Evolutionary conservation across 1,284 basidiomycete species (phyloP).

Genomic region (Heterobasidion occidentale): DNA sequence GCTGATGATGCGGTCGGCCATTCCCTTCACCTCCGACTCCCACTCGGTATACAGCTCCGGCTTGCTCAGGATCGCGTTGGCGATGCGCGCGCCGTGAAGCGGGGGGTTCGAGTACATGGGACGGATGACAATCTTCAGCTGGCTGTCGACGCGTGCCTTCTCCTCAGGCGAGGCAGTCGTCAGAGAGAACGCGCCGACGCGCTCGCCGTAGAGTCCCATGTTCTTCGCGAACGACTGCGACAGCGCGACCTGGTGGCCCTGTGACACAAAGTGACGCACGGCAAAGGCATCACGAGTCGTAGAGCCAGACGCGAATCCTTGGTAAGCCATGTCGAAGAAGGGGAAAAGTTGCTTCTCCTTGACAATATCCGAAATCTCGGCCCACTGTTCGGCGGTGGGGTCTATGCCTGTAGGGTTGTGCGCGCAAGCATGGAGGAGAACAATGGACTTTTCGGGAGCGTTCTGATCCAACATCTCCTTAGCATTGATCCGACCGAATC

Average conservation of each 20-base stretch:
- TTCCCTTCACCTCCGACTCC: constrained; percentile 88
- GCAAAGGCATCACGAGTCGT: constrained; percentile 90
- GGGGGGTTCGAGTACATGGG: constrained; percentile 99
- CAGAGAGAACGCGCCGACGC: constrained; percentile 92
- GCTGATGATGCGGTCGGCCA: constrained; percentile 94
- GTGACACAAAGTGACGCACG: constrained; percentile 87
- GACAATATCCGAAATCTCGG: constrained; percentile 82
- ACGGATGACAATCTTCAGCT: constrained; percentile 93
- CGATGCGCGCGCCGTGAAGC: constrained; percentile 90
- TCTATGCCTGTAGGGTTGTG: constrained; percentile 99
- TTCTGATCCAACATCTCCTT: constrained; percentile 32
- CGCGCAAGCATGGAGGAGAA: constrained; percentile 87
- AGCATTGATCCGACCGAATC: constrained; percentile 3
- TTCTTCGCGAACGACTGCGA: constrained; percentile 99
- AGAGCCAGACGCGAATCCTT: constrained; percentile 89
- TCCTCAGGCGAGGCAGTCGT: constrained; percentile 71
- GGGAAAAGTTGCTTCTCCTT: constrained; percentile 86
- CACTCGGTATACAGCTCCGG: constrained; percentile 80
- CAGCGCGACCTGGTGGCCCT: constrained; percentile 83
- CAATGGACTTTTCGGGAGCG: constrained; percentile 70
- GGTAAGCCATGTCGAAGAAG: constrained; percentile 97
- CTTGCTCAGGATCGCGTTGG: constrained; percentile 75
- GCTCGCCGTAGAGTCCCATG: constrained; percentile 97
- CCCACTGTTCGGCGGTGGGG: constrained; percentile 92
- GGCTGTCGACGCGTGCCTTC: constrained; percentile 85